Base-by-base conservation (phyloP, 1,139 yeast genomes). In the Hyphopichia burtonii region DNA sequence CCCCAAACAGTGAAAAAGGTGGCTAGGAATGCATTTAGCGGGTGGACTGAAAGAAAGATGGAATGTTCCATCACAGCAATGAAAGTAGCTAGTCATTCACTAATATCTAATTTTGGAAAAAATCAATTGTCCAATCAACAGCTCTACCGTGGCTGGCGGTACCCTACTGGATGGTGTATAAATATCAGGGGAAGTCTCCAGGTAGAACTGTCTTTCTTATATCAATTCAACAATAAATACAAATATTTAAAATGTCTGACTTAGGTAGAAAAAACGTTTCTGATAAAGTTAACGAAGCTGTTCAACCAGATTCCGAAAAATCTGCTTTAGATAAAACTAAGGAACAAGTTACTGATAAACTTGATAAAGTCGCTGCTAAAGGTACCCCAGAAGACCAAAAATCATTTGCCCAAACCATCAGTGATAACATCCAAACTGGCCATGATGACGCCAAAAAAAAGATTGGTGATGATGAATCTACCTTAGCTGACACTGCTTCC, bases 271-370 rank as follows among this genome's bases (percentile, higher is more conserved):
- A 87, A 68, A 68, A 75, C 60, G 75, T 89, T 58, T 55, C 83
- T 53, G 85, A 82, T 63, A 87, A 88, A 70, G 68, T 78, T 50
- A 42, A 72, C 44, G 95, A 87, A 74, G 59, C 77, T 39, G 49
- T 86, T 42, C 86, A 80, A 54, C 96, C 96, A 59, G 83, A 88
- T 49, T 67, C 80, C 43, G 76, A 86, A 63, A 89, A 89, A 75
- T 53, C 82, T 38, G 68, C 74, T 54, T 64, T 70, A 36, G 85
- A 87, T 56, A 71, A 83, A 68, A 83, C 82, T 51, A 83, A 85
- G 74, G 96, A 89, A 71, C 47, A 63, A 34, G 82, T 79, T 49
- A 83, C 95, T 44, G 84, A 78, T 61, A 61, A 71, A 33, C 74
- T 71, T 52, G 96, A 89, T 75, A 72, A 77, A 59, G 65, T 76